Evolutionary conservation across 202 grass and related monocot species (phyloP), one percentile per base, ranked within the genome.

Genomic region (Carex arenaria): DNA sequence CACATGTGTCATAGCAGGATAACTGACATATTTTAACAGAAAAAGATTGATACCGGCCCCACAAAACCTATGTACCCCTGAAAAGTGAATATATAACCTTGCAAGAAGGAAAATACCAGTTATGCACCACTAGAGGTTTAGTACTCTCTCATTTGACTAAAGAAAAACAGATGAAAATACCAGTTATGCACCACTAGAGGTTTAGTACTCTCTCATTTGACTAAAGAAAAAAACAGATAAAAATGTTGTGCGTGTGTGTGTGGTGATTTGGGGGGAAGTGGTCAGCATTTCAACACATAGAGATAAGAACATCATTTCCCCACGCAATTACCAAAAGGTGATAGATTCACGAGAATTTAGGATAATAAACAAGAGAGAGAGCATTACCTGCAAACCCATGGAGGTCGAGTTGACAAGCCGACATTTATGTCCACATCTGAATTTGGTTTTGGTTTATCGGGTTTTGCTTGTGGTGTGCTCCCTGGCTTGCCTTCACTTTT

Each of bases 311-410:
- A 14, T 26, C 20, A 73, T 52, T 52, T 52, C 3, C 15, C 31
- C 13, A 10, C 31, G 65, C 4, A 64, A 45, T 80, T 49, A 15
- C 12, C 34, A 65, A 30, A 23, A 12, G 34, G 61, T 22, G 2
- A 64, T 22, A 62, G 10, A n/a, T 42, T 15, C 22, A 45, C 38
- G 13, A 7, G 32, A 64, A 80, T 4, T 64, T 64, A 23, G 18
- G n/a, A 43, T 62, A 42, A 26, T 56, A 78, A 55, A 42, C 61
- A 56, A 81, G 55, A 66, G 65, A 4, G 82, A 59, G 38, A 26
- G 49, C 14, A 68, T 68, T 83, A 98, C 95, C 95, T 98, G 82
- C 95, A 98, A 72, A 87, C 73, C 95, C 95, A 98, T 77, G 95
- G 95, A 42, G 93, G 93, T 7, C 80, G 57, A 55, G 85, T 82